Evolutionary conservation across 148 eudicot genomes (phyloP).

Genomic region (Cornus kousa): DNA sequence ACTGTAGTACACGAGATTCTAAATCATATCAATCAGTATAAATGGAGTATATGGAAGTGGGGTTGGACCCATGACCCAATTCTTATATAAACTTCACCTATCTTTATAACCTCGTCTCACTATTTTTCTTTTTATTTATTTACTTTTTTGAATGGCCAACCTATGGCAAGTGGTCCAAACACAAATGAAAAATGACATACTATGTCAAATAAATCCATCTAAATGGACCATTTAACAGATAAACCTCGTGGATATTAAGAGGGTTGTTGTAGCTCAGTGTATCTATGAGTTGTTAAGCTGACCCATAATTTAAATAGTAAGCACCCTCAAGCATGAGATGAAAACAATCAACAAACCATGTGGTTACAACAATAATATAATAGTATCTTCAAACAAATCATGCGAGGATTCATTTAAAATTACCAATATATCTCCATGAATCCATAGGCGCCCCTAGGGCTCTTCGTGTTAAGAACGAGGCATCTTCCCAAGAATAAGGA

Average conservation of each 20-base stretch:
- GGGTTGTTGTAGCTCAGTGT: neutral
- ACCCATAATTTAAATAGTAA: neutral
- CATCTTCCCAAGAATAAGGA: conserved; percentile 92
- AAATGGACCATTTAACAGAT: neutral
- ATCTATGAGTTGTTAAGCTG: neutral
- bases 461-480: conserved; percentile 72
- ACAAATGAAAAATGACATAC: neutral
- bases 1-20: neutral
- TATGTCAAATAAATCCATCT: neutral
- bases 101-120: neutral
- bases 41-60: neutral
- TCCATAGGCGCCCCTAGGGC: conserved; percentile 62
- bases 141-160: no score
- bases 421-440: conserved; percentile 74
- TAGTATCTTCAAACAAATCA: neutral
- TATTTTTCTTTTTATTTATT: neutral
- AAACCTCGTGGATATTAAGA: neutral
- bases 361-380: neutral
- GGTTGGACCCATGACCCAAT: no score
- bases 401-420: neutral
- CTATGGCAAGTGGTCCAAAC: neutral
- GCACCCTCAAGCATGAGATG: no score
- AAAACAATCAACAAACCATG: no score
- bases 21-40: neutral
- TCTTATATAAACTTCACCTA: neutral